These are phyloP conservation scores for Jackrogersella multiformis DNA, from an alignment of 495 filamentous ascomycete genomes.

Conservation along the genomic window DNA sequence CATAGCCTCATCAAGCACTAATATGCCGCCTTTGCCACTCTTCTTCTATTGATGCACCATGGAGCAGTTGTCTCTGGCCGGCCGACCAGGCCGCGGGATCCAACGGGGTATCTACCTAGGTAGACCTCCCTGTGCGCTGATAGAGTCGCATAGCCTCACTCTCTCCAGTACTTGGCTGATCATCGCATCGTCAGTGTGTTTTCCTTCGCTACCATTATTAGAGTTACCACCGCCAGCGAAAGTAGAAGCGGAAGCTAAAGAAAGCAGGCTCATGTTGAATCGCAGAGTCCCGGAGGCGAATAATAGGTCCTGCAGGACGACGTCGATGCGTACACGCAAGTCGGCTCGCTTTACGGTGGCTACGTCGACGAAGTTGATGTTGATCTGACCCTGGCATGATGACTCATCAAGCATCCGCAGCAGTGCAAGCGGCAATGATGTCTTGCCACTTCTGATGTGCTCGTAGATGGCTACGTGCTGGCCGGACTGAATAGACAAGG, in stretches of 20 bases:
- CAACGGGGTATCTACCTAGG: neutral
- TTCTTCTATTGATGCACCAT: neutral
- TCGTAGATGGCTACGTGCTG: too few species aligned
- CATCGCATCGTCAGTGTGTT: neutral
- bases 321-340: neutral
- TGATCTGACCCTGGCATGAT: neutral
- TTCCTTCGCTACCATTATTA: neutral
- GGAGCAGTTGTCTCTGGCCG: neutral
- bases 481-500: too few species aligned
- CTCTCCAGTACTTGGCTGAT: neutral
- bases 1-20: slow-evolving; percentile 1
- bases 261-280: neutral
- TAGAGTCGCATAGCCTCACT: neutral
- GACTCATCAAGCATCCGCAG: too few species aligned
- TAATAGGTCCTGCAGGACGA: neutral
- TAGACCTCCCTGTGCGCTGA: neutral
- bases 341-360: neutral
- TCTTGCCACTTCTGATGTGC: too few species aligned
- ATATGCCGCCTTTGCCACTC: neutral
- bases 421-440: too few species aligned
- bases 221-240: neutral
- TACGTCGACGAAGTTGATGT: neutral
- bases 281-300: neutral
- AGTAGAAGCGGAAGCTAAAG: neutral
- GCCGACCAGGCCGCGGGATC: neutral